phyloP scores from a whole-genome alignment of 768 basidiomycete genomes.

The Lactarius vividus region DNA sequence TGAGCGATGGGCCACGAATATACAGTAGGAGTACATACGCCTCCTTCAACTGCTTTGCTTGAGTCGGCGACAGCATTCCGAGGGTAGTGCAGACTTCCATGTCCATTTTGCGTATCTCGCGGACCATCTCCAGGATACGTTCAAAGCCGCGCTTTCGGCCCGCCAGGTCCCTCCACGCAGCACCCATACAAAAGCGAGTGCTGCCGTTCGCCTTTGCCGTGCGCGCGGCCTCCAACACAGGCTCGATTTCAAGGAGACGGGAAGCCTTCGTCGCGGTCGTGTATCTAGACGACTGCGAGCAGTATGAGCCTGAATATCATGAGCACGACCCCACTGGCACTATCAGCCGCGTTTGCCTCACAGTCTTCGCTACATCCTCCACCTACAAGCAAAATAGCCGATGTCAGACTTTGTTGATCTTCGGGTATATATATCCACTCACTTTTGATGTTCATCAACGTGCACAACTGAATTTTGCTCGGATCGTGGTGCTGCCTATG shows the following conservation, averaged over 20 bases:
- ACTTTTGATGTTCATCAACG: slow-evolving; percentile 99
- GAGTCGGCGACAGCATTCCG: slow-evolving; percentile 93
- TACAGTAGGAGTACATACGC: slow-evolving; percentile 52
- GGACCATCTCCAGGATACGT: slow-evolving; percentile 89
- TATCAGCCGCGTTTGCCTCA: slow-evolving; percentile 38
- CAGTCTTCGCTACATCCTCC: slow-evolving; percentile 97
- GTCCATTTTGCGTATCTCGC: slow-evolving; percentile 86
- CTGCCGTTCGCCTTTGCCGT: slow-evolving; percentile 96
- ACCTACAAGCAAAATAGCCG: slow-evolving; percentile 44
- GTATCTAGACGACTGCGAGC: slow-evolving; percentile 96
- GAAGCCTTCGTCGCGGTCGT: slow-evolving; percentile 87
- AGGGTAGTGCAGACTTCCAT: slow-evolving; percentile 99
- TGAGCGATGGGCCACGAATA: slow-evolving; percentile 1
- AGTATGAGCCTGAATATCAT: slow-evolving; percentile 77
- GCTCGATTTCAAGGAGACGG: slow-evolving; percentile 81
- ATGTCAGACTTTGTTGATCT: slow-evolving; percentile 26
- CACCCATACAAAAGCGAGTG: slow-evolving; percentile 98
- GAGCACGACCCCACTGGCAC: slow-evolving; percentile 18
- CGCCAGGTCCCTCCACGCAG: slow-evolving; percentile 93
- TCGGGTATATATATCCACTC: slow-evolving; percentile 35
- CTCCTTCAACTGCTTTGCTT: slow-evolving; percentile 88
- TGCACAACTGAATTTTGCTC: slow-evolving; percentile 90
- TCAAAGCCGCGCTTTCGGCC: slow-evolving; percentile 94
- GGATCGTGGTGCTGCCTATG: slow-evolving; percentile 89
- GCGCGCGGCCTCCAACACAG: slow-evolving; percentile 88